Conservation (phyloP, 495 filamentous ascomycete species). For the Coniosporium apollinis region DNA sequence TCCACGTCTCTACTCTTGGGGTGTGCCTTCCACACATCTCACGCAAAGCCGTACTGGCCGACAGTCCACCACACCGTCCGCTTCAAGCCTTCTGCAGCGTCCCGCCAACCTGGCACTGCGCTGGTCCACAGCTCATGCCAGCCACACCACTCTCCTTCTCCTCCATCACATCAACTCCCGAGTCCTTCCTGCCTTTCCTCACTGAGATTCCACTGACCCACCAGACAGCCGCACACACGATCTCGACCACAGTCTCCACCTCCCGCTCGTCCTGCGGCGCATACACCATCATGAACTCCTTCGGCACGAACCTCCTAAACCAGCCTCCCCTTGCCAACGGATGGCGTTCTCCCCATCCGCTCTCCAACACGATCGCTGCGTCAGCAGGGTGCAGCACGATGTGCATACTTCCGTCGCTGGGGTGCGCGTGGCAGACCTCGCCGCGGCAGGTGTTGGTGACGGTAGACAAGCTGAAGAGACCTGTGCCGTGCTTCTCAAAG, state of each 20-base stretch:
- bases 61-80: too few species aligned
- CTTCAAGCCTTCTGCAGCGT: too few species aligned
- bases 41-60: too few species aligned
- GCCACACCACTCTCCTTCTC: too few species aligned
- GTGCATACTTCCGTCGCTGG: conserved; percentile 58
- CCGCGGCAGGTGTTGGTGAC: conserved; percentile 50
- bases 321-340: conserved; percentile 49
- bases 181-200: too few species aligned
- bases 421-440: conserved; percentile 71
- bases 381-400: conserved; percentile 63
- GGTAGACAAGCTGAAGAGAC: conserved; percentile 44
- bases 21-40: too few species aligned
- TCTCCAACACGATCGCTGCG: conserved; percentile 55
- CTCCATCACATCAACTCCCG: too few species aligned
- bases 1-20: too few species aligned
- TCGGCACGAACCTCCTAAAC: conserved; percentile 39
- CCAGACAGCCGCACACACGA: conserved; percentile 40
- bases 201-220: too few species aligned
- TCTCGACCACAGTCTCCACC: conserved; percentile 46
- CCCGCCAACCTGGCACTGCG: too few species aligned
- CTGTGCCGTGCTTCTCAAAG: conserved; percentile 66
- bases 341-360: conserved; percentile 83
- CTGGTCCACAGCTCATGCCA: too few species aligned
- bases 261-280: conserved; percentile 57
- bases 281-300: conserved; percentile 68